Percentiles rank a stretch among this genome's conserved stretches.
Conservation (phyloP, 306 rosid species). For the Cicer bijugum region DNA sequence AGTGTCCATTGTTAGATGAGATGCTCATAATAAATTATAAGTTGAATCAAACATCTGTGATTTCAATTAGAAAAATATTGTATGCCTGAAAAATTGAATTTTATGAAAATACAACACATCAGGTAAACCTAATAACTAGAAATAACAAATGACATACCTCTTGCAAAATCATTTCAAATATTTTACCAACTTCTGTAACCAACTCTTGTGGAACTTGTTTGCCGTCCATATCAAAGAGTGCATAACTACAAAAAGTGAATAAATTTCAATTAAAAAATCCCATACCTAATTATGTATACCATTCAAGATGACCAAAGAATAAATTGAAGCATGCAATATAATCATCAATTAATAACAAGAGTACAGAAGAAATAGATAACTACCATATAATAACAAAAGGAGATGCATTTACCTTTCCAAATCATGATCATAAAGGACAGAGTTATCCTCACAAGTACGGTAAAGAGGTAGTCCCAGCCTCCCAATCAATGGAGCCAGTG, state of each 20-base stretch:
- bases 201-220: conserved; percentile 90
- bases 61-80: conserved; percentile 10
- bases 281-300: conserved; percentile 7
- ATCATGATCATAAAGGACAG: conserved; percentile 97
- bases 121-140: conserved; percentile 22
- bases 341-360: conserved; percentile 12
- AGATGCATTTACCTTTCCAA: conserved; percentile 71
- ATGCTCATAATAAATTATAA: conserved; percentile 33
- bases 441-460: conserved; percentile 95
- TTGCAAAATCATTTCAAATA: conserved; percentile 69
- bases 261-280: conserved; percentile 27
- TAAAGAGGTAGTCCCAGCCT: conserved; percentile 89
- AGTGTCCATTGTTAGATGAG: conserved; percentile 43
- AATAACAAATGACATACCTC: conserved; percentile 60
- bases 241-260: conserved; percentile 68
- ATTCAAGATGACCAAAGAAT: not conserved
- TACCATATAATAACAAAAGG: conserved; percentile 29
- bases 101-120: conserved; percentile 13
- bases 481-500: conserved; percentile 91
- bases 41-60: conserved; percentile 27
- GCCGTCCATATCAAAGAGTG: conserved; percentile 95
- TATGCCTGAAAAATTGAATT: conserved; percentile 16
- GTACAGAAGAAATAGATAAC: conserved; percentile 20
- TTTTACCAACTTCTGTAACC: conserved; percentile 75
- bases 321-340: not conserved